Evolutionary conservation across 208 protist genomes (phyloP).

Genomic region (Phytomonas francai): DNA sequence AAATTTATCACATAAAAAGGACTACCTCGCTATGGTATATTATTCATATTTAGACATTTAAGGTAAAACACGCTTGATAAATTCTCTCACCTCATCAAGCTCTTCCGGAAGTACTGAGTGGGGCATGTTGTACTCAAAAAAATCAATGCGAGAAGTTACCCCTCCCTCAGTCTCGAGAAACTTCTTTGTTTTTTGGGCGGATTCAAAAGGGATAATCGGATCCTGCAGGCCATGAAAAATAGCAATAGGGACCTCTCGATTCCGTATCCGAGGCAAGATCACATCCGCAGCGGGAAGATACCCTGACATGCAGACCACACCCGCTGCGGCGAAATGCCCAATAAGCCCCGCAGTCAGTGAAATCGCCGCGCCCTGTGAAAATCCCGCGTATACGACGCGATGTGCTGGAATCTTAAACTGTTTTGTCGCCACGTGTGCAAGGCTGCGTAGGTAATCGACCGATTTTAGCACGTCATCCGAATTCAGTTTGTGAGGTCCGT

Average conservation of each 20-base stretch:
- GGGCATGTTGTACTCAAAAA: constrained; percentile 77
- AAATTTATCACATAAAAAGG: constrained; percentile 1
- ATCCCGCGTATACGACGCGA: constrained; percentile 87
- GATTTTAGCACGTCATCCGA: constrained; percentile 38
- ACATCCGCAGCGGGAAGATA: constrained; percentile 56
- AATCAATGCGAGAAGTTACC: constrained; percentile 23
- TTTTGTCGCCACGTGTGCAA: constrained; percentile 38
- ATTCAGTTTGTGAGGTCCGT: constrained; percentile 24
- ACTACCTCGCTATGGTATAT: not conserved
- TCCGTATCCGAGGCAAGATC: constrained; percentile 32
- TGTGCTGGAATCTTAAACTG: constrained; percentile 48
- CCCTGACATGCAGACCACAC: constrained; percentile 66
- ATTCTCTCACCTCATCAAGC: constrained; percentile 54
- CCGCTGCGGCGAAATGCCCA: constrained; percentile 47
- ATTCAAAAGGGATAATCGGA: constrained; percentile 57
- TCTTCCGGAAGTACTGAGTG: constrained; percentile 67
- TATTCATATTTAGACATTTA: not conserved
- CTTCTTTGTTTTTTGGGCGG: constrained; percentile 34
- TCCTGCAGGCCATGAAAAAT: constrained; percentile 80
- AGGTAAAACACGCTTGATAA: constrained; percentile 50
- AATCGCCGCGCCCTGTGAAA: constrained; percentile 87
- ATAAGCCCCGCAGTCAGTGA: constrained; percentile 64
- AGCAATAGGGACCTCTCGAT: constrained; percentile 28
- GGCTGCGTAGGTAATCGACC: constrained; percentile 57
- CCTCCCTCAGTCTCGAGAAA: constrained; percentile 32